These are phyloP conservation scores for Russula abietina DNA, from an alignment of 768 basidiomycete genomes.

Conservation along the genomic window DNA sequence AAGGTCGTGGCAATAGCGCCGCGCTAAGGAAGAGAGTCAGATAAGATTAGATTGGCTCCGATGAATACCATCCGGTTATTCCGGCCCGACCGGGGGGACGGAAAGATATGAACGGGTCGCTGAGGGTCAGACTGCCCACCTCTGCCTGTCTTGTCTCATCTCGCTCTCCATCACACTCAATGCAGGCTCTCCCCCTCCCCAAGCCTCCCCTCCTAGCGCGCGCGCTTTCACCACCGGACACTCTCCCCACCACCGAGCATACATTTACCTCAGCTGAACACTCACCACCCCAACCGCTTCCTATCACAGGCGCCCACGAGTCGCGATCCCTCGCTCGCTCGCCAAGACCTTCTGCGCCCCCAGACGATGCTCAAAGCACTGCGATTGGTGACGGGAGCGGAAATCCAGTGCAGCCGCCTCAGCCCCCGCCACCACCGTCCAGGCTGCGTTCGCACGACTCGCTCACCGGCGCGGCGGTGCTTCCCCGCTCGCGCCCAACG, in stretches of 20 bases:
- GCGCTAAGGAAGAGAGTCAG: background rate
- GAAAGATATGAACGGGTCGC: background rate
- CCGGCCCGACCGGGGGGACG: slow-evolving; percentile 2
- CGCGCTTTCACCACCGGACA: slow-evolving; percentile 4
- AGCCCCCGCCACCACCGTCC: background rate
- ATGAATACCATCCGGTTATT: background rate
- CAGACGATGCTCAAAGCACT: background rate
- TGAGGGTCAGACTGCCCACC: background rate
- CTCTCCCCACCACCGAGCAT: background rate
- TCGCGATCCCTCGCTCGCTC: slow-evolving; percentile 13
- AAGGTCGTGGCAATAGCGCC: background rate
- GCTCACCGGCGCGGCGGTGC: slow-evolving; percentile 9
- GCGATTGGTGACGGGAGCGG: background rate
- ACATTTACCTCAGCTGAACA: slow-evolving; percentile 10
- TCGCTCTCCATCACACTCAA: slow-evolving; percentile 11
- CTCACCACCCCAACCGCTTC: slow-evolving; percentile 10
- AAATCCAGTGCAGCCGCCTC: background rate
- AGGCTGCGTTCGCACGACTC: slow-evolving; percentile 20
- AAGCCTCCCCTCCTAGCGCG: slow-evolving; percentile 14
- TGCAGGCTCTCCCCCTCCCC: slow-evolving; percentile 19
- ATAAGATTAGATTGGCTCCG: slow-evolving; percentile 10
- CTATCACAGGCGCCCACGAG: slow-evolving; percentile 10
- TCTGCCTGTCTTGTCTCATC: slow-evolving; percentile 6
- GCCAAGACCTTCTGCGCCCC: slow-evolving; percentile 1
- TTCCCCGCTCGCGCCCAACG: slow-evolving; percentile 18